phyloP scores from a whole-genome alignment of 495 filamentous ascomycete genomes.

The Xeromyces bisporus region DNA sequence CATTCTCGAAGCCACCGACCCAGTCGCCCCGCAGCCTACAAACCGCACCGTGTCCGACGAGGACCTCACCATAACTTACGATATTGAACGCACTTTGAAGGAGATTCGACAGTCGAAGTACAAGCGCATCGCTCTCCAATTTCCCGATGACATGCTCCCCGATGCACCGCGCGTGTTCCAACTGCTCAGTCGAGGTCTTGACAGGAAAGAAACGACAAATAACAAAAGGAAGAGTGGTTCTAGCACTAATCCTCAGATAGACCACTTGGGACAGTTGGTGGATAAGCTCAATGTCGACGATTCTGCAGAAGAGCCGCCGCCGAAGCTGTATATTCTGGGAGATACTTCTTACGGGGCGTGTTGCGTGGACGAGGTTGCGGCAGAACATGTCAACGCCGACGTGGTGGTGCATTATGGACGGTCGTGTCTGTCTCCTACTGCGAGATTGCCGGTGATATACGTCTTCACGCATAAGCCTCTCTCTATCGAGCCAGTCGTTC shows the following conservation, averaged over 20 bases:
- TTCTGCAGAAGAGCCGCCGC: constrained; percentile 13
- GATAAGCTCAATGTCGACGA: constrained; percentile 17
- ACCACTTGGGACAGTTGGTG: constrained; percentile 11
- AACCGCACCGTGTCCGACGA: constrained; percentile 38
- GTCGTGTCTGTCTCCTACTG: constrained; percentile 80
- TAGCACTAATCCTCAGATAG: constrained; percentile 4
- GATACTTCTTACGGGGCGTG: constrained; percentile 96
- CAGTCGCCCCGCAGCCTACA: constrained; percentile 15
- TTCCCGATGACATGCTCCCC: constrained; percentile 77
- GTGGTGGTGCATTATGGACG: constrained; percentile 91
- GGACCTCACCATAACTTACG: constrained; percentile 64
- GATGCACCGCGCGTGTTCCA: constrained; percentile 74
- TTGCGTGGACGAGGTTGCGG: constrained; percentile 94
- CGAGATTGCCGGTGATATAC: constrained; percentile 76
- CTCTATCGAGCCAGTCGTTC: constrained; percentile 35
- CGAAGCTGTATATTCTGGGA: constrained; percentile 67
- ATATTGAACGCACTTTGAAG: constrained; percentile 62
- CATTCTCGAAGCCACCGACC: constrained; percentile 42
- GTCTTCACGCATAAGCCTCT: constrained; percentile 67
- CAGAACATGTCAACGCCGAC: constrained; percentile 82
- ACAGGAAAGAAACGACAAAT: constrained; percentile 12
- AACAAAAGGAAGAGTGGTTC: constrained; percentile 4
- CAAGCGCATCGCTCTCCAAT: constrained; percentile 72
- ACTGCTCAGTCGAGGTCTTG: constrained; percentile 44
- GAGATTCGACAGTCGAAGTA: constrained; percentile 58